Percentiles rank a stretch among this genome's conserved stretches.
Evolutionary conservation across 2,329 filamentous ascomycete species (phyloP).

Genomic region (Ceratocystis cacaofunesta): DNA sequence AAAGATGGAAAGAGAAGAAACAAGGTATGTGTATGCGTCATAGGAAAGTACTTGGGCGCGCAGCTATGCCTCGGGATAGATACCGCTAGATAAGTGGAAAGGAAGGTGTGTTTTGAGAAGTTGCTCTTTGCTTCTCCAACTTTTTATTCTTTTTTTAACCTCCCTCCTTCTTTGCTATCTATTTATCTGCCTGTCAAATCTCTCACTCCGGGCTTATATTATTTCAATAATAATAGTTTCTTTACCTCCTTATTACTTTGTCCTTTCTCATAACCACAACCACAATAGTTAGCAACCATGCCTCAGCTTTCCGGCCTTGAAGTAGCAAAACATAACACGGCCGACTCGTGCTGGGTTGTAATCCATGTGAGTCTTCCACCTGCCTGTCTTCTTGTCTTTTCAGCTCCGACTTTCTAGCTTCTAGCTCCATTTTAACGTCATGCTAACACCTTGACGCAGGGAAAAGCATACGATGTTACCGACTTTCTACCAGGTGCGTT

Average conservation of each 20-base stretch:
- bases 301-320: slow-evolving; percentile 38
- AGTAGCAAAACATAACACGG: slow-evolving; percentile 57
- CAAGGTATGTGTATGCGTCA: not conserved
- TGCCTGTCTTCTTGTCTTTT: not conserved
- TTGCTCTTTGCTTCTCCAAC: not conserved
- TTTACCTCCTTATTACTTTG: not conserved
- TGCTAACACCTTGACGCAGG: slow-evolving; percentile 26
- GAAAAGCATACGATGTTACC: slow-evolving; percentile 79
- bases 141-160: not conserved
- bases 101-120: not conserved
- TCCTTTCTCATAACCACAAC: not conserved
- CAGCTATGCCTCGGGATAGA: not conserved
- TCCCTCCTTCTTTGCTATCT: not conserved
- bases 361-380: slow-evolving; percentile 44
- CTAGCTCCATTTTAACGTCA: not conserved
- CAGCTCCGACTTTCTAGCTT: no score
- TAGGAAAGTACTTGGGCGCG: not conserved
- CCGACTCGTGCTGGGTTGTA: slow-evolving; percentile 83
- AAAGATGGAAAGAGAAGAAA: not conserved
- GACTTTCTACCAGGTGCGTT: slow-evolving; percentile 60
- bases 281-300: slow-evolving; percentile 14
- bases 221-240: not conserved
- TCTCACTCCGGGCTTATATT: not conserved
- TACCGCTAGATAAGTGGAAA: not conserved
- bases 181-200: not conserved